Evolutionary conservation across 306 rosid genomes (phyloP), one percentile per base, ranked within the genome.

Genomic region (Pachyrhizus erosus): DNA sequence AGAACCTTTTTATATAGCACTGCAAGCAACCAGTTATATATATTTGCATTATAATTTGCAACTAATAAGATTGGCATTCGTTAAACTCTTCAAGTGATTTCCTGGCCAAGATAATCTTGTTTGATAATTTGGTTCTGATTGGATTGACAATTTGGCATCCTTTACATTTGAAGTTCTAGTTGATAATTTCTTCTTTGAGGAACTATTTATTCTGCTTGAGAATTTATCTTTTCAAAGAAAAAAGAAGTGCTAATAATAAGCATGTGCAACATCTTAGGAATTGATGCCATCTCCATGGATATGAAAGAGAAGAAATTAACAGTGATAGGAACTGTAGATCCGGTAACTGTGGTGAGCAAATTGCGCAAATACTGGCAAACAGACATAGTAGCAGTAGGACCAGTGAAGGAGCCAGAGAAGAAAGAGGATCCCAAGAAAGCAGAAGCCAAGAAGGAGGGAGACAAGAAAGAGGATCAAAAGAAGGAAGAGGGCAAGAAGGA

Each of bases 281-380:
- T 96, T 75, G 98, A 96, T 88, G 92, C 90, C 2, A 92, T 96
- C 33, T 66, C 98, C 33, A 91, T 96, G 96, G 87, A 96, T 61
- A 93, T 96, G 99, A 96, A 93, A 80, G 96, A 87, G 81, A 88
- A 78, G 93, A 91, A 89, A 60, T 76, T 96, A 45, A 96, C 99
- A 20, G 97, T 96, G 85, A 84, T 96, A 18, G 99, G 99, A 58
- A 84, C 87, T 0, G 94, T 93, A 5, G 99, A 96, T 88, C 99
- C 99, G 0, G 80, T 92, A n/a, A 80, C 39, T 76, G 86, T 93
- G 60, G 99, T 92, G 69, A 91, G 93, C 88, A 96, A 93, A 77
- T 83, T 96, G 84, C 82, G 99, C 12, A 96, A 93, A 51, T 84
- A 87, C 40, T 96, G 98, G 97, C 74, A 73, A 3, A 83, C 97